Percentiles rank a stretch among this genome's conserved stretches.
These are phyloP conservation scores for Moricandia arvensis DNA, from an alignment of 345 rosid genomes.

Conservation along the genomic window DNA sequence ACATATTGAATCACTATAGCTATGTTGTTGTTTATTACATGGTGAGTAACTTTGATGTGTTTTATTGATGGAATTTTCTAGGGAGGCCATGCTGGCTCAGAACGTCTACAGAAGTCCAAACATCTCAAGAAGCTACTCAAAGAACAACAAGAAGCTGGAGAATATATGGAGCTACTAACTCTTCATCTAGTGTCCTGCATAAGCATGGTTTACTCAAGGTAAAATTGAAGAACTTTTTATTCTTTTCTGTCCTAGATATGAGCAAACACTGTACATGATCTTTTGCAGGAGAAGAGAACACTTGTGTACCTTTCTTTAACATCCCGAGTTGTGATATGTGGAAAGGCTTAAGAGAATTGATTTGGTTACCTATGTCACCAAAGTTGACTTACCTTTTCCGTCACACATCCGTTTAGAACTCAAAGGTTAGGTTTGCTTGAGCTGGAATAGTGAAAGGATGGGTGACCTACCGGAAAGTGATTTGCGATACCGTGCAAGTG, in stretches of 20 bases:
- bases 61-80: conserved; percentile 25
- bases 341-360: too few relatives aligned
- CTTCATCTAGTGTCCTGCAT: conserved; percentile 57
- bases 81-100: conserved; percentile 71
- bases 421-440: too few relatives aligned
- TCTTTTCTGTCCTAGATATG: conserved; percentile 4
- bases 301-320: conserved; percentile 62
- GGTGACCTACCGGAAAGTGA: too few relatives aligned
- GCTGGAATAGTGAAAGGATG: too few relatives aligned
- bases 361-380: too few relatives aligned
- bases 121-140: conserved; percentile 72
- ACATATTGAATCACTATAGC: too few relatives aligned
- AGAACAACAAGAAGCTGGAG: conserved; percentile 67
- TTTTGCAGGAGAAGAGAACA: conserved; percentile 57
- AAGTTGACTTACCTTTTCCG: too few relatives aligned
- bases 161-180: conserved; percentile 71
- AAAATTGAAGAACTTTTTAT: neutral
- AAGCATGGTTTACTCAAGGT: conserved; percentile 74
- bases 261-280: conserved; percentile 1
- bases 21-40: too few relatives aligned
- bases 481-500: too few relatives aligned
- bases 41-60: too few relatives aligned
- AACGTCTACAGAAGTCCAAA: conserved; percentile 61
- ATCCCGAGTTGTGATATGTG: too few relatives aligned
- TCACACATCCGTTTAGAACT: too few relatives aligned